These are phyloP conservation scores for Paulinella micropora DNA, from an alignment of 78 protist species.

Conservation along the genomic window DNA sequence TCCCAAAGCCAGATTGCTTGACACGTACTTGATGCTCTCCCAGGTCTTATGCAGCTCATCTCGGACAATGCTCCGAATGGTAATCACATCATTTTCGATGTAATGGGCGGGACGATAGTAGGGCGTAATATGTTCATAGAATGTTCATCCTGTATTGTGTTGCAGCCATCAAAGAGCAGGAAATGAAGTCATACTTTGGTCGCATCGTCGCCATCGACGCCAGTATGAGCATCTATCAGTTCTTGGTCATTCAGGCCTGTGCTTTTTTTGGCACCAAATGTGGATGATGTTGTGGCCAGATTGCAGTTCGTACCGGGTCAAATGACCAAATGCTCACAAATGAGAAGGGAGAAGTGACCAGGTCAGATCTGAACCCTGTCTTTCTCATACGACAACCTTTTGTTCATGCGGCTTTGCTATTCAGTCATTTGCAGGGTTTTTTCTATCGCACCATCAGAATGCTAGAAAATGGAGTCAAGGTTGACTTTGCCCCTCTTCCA, in stretches of 20 bases:
- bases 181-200: slow-evolving; percentile 64
- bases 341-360: slow-evolving; percentile 74
- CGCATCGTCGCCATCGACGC: slow-evolving; percentile 88
- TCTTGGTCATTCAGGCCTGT: no score
- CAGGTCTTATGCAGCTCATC: not conserved
- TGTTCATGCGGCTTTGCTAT: not conserved
- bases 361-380: not conserved
- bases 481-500: no score
- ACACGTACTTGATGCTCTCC: no score
- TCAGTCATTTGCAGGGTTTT: slow-evolving; percentile 65
- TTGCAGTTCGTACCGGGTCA: slow-evolving; percentile 29
- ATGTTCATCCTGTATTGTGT: no score
- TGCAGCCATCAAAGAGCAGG: slow-evolving; percentile 42
- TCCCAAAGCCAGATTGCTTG: no score
- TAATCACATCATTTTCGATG: no score
- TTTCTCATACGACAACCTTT: not conserved
- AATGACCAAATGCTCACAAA: slow-evolving; percentile 44
- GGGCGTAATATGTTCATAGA: no score
- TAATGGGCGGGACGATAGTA: no score
- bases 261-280: no score
- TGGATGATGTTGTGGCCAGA: no score
- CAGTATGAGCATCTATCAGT: slow-evolving; percentile 80
- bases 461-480: slow-evolving; percentile 77
- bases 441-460: slow-evolving; percentile 85
- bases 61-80: not conserved